Percentiles rank a stretch among this genome's conserved stretches.
These are phyloP conservation scores for Colletotrichum siamense DNA, from an alignment of 2,329 filamentous ascomycete species.

Conservation along the genomic window DNA sequence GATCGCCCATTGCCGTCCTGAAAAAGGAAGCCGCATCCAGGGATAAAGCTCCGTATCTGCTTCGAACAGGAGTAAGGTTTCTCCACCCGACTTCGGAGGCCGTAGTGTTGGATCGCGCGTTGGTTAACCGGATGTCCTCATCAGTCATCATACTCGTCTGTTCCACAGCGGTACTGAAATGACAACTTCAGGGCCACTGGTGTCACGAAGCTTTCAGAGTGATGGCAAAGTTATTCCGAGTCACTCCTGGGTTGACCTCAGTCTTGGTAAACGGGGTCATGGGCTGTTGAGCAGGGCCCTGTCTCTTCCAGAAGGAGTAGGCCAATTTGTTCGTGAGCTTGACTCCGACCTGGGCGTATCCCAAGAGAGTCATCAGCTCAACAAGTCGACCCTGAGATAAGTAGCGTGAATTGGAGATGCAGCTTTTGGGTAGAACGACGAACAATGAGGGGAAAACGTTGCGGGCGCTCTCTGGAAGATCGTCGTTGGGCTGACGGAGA, in stretches of 20 bases:
- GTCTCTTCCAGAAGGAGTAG: constrained; percentile 83
- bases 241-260: constrained; percentile 75
- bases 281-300: constrained; percentile 19
- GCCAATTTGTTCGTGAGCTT: constrained; percentile 85
- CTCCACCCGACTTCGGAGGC: neutral
- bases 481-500: constrained; percentile 48
- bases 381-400: constrained; percentile 73
- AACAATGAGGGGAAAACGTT: constrained; percentile 74
- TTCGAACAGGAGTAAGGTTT: neutral
- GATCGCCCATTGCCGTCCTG: neutral
- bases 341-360: constrained; percentile 68
- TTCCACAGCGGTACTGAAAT: neutral
- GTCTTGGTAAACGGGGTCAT: constrained; percentile 67
- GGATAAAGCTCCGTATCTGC: neutral
- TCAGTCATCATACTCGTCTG: neutral
- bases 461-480: constrained; percentile 25
- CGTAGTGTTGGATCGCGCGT: neutral
- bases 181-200: neutral
- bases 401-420: constrained; percentile 89
- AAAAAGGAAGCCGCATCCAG: neutral
- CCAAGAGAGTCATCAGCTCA: constrained; percentile 77
- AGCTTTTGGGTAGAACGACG: constrained; percentile 87
- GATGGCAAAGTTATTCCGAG: constrained; percentile 91
- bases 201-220: constrained; percentile 56
- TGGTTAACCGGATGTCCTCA: neutral